Conservation (phyloP, 139 green algal species). For the Spirogloea muscicola region DNA sequence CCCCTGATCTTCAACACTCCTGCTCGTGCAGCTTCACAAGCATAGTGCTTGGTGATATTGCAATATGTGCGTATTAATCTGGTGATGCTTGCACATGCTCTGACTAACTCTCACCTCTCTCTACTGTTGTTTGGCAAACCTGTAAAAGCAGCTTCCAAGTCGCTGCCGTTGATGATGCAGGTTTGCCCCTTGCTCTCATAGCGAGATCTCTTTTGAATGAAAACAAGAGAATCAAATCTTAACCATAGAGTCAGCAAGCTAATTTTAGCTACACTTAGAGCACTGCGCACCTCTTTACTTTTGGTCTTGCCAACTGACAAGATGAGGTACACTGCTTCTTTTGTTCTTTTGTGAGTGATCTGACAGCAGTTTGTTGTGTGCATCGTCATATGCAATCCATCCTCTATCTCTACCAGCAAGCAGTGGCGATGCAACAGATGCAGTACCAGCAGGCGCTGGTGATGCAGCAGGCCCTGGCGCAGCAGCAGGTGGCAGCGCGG, state of each 20-base stretch:
- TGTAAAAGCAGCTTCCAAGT: not conserved
- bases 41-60: no score
- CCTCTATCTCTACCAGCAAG: no score
- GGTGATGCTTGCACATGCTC: not conserved
- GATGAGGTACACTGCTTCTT: not conserved
- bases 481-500: constrained; percentile 51
- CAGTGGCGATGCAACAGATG: constrained; percentile 57
- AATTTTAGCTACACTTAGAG: not conserved
- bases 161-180: not conserved
- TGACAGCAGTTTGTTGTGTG: no score
- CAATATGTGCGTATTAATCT: not conserved
- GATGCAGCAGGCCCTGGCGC: constrained; percentile 52
- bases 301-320: not conserved
- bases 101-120: not conserved
- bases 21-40: no score
- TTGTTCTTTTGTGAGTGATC: no score
- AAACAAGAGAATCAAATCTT: no score
- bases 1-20: no score
- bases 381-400: no score
- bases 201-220: no score
- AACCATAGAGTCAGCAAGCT: not conserved
- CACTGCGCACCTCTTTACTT: not conserved
- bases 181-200: no score
- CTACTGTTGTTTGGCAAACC: not conserved
- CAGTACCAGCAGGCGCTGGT: constrained; percentile 61